phyloP scores from a whole-genome alignment of 306 rosid species.

The Gastrolobium villosum region DNA sequence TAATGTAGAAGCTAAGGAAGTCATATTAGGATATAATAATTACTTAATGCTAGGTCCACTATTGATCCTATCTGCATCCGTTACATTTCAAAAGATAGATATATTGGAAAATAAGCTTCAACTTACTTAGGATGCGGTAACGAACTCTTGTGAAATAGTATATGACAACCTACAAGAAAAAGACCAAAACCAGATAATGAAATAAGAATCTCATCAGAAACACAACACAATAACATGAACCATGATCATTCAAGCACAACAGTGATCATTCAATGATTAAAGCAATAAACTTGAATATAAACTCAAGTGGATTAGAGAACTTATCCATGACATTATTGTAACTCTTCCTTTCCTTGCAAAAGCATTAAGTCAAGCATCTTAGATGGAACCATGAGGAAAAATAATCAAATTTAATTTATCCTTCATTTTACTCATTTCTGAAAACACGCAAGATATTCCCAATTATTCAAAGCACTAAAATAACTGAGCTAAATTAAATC shows the following conservation, averaged over 20 bases:
- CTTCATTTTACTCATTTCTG: constrained; percentile 32
- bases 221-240: constrained; percentile 17
- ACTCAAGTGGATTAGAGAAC: constrained; percentile 16
- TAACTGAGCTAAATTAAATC: constrained; percentile 3
- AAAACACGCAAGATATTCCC: neutral
- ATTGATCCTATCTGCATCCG: constrained; percentile 18
- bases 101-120: constrained; percentile 34
- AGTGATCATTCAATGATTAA: constrained; percentile 33
- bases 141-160: constrained; percentile 39
- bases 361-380: constrained; percentile 21
- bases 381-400: neutral
- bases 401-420: constrained; percentile 30
- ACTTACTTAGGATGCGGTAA: constrained; percentile 73
- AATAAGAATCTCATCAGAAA: constrained; percentile 35
- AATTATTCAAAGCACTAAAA: neutral
- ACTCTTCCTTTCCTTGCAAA: neutral
- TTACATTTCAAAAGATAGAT: constrained; percentile 10
- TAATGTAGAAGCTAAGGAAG: constrained; percentile 23
- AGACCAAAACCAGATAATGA: constrained; percentile 41
- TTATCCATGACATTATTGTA: neutral
- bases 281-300: constrained; percentile 1
- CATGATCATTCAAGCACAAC: constrained; percentile 36
- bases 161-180: constrained; percentile 57
- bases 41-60: constrained; percentile 7
- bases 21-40: constrained; percentile 7